phyloP scores from a whole-genome alignment of 2,329 filamentous ascomycete species.

The Fusarium anthophilum region DNA sequence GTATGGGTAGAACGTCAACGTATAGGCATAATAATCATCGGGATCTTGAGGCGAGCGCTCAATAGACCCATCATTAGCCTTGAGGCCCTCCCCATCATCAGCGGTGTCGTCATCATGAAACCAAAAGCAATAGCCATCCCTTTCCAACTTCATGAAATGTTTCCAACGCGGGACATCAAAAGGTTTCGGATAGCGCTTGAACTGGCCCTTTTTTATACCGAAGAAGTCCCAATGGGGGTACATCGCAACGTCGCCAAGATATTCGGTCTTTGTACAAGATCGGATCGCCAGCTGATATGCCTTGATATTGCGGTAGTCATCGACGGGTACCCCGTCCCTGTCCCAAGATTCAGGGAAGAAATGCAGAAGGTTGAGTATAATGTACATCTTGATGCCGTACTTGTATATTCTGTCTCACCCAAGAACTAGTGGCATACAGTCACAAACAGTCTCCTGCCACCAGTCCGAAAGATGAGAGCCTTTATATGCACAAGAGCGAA shows the following conservation, averaged over 20 bases:
- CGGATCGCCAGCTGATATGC: neutral
- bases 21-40: too few species aligned
- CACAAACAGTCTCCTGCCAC: neutral
- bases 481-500: neutral
- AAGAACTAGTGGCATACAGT: neutral
- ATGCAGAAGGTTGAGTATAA: neutral
- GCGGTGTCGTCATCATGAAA: too few species aligned
- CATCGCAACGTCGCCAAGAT: neutral
- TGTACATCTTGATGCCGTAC: neutral
- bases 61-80: too few species aligned
- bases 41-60: too few species aligned
- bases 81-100: too few species aligned
- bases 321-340: neutral
- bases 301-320: neutral
- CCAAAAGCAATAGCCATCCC: too few species aligned
- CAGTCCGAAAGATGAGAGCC: neutral
- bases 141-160: neutral
- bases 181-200: neutral
- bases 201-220: neutral
- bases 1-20: neutral
- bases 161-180: neutral
- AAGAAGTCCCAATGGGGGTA: slow-evolving; percentile 8
- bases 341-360: neutral
- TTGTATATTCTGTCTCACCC: neutral
- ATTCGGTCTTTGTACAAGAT: too few species aligned